Base-by-base conservation (phyloP, 1,284 basidiomycete species). In the Cerioporus squamosus region DNA sequence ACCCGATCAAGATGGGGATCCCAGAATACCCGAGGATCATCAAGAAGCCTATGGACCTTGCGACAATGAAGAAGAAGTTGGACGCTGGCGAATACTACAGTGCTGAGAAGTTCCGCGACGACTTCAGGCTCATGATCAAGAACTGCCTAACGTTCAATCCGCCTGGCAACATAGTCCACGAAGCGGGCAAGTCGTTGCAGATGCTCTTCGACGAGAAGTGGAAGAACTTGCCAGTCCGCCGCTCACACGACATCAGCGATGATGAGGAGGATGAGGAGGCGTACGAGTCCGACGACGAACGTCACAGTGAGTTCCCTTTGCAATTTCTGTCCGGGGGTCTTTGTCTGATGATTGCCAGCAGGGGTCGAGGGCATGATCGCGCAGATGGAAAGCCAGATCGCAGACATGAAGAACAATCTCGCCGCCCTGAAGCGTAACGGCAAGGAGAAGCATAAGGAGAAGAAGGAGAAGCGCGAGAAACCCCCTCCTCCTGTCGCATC, bases 101-200 rank as follows among this genome's bases (percentile, higher is more conserved):
- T 26, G 87, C 91, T 1, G 79, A 85, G 38, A 89, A 90, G 69
- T 95, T 98, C 71, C 87, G 90, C 62, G 87, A 90, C 18, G 97
- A 99, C 76, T 93, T 98, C 79, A 91, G 92, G 73, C 81, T 97
- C 62, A 94, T 99, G 87, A 90, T 98, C 69, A 83, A 87, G 58
- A 99, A 99, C 74, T 98, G 96, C 72, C 90, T 91, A 72, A 79
- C 83, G 1, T 99, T 97, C 81, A 99, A 99, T 68, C 94, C 95
- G 6, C 81, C 87, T 7, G 93, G 90, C 31, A 93, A 94, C 20
- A 85, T 88, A 38, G 97, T 99, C 51, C 88, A 95, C 70, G 82
- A 87, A 55, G 90, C 93, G 20, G 95, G 94, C 8, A 82, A 86
- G 49, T 86, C 93, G 53, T 78, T 98, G 22, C 87, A 95, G 71